These are phyloP conservation scores for Herpetomonas samuelpessoai DNA, from an alignment of 208 protist species.

Conservation along the genomic window DNA sequence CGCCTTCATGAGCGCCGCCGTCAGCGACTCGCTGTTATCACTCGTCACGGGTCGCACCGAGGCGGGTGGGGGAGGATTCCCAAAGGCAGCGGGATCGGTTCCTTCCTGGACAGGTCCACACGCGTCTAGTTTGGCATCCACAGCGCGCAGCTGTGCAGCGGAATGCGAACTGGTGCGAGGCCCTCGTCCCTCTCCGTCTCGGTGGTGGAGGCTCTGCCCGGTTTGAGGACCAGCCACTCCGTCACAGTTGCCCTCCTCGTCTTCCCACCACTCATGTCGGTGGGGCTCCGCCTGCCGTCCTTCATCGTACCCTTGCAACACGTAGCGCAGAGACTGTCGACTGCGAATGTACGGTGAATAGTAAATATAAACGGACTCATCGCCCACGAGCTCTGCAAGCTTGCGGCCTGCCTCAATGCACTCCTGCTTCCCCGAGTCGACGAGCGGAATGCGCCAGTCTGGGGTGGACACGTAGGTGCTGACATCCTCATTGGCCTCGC, in stretches of 20 bases:
- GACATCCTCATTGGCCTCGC: constrained; percentile 72
- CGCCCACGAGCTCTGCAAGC: constrained; percentile 67
- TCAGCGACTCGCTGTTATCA: too few relatives aligned
- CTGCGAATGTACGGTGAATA: constrained; percentile 89
- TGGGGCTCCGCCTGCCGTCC: constrained; percentile 13
- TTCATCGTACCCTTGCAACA: constrained; percentile 77
- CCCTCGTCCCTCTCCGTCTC: too few relatives aligned
- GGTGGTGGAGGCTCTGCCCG: too few relatives aligned
- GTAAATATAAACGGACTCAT: constrained; percentile 88
- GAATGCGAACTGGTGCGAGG: too few relatives aligned
- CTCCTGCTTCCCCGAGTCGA: constrained; percentile 67
- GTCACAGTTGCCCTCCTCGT: constrained; percentile 15
- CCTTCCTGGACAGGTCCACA: too few relatives aligned
- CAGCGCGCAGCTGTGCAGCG: too few relatives aligned
- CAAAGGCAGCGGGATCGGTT: too few relatives aligned
- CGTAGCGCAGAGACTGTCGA: constrained; percentile 69
- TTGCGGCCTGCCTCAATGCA: constrained; percentile 54
- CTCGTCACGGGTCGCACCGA: not conserved
- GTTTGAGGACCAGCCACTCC: too few relatives aligned
- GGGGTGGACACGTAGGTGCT: constrained; percentile 65
- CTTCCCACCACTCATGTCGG: constrained; percentile 37
- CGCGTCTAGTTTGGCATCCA: too few relatives aligned
- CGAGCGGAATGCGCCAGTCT: constrained; percentile 90
- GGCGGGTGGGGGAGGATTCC: not conserved
- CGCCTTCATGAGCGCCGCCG: too few relatives aligned